Conservation (phyloP, 2,329 filamentous ascomycete genomes). For the Periconia sp. region DNA sequence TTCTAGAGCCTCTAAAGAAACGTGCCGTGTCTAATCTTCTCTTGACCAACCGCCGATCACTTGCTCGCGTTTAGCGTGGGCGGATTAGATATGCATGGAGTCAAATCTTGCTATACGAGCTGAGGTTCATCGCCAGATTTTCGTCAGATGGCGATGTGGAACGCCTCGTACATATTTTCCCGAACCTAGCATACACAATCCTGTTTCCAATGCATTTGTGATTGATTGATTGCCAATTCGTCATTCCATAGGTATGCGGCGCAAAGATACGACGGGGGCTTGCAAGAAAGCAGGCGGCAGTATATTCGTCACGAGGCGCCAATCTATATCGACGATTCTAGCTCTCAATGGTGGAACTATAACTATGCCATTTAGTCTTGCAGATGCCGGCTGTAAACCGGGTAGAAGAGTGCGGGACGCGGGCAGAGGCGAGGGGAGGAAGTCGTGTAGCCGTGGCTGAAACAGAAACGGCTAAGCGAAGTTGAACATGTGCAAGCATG, state of each 20-base stretch:
- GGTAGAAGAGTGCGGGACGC: slow-evolving; percentile 1
- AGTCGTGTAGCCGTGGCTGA: slow-evolving; percentile 8
- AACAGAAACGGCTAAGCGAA: slow-evolving; percentile 6
- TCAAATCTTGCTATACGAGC: neutral
- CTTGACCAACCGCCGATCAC: neutral
- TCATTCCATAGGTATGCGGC: neutral
- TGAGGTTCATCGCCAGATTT: neutral
- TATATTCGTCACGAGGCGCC: neutral
- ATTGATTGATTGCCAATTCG: neutral
- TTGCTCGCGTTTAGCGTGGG: neutral
- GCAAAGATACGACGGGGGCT: neutral
- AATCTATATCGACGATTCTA: neutral
- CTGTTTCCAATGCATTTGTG: neutral
- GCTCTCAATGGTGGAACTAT: slow-evolving; percentile 1
- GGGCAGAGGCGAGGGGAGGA: slow-evolving; percentile 2
- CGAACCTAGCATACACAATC: neutral
- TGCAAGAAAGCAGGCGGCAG: neutral
- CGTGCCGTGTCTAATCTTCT: neutral
- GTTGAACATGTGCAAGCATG: neutral
- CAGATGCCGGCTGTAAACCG: neutral
- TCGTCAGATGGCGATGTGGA: neutral
- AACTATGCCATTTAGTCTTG: neutral
- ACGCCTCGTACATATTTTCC: neutral
- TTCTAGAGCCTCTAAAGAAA: neutral
- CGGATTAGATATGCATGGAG: neutral